Evolutionary conservation across 1,284 basidiomycete species (phyloP), one percentile per base, ranked within the genome.

Genomic region (Butyriboletus appendiculatus): DNA sequence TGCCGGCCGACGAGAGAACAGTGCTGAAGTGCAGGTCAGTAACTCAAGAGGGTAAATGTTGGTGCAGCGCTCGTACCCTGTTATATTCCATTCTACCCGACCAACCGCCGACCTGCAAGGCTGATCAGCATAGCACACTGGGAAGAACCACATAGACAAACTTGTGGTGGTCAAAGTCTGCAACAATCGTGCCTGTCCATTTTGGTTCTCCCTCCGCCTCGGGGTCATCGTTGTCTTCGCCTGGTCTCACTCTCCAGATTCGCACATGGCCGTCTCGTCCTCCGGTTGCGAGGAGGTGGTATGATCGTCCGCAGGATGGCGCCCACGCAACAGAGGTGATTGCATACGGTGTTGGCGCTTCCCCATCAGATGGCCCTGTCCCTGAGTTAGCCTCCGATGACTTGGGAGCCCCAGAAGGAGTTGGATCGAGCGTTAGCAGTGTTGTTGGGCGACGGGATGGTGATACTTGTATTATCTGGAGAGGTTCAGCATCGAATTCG

Each of bases 261-360:
- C 93, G 75, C 7, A 96, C 92, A 39, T 82, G 81, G 0, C 94
- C 93, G 66, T 96, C 94, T 38, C 93, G 78, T 37, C 86, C 80
- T 7, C 94, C 95, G 0, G 93, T 92, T 3, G 95, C 95, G 58
- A 97, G 79, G 43, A 96, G 85, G 65, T 97, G 95, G 71, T 94
- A 96, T 1, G 90, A 91, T 22, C 94, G 81, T 1, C 95, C 95
- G 61, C 92, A 96, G 0, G 88, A 88, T 1, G 95, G 92, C 2
- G 95, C 93, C 94, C 94, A 98, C 5, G 92, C 79, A 40, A 97
- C 81, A 26, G 86, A 85, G 0, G 88, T 90, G 49, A 95, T 81
- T 2, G 93, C 81, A 49, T 76, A 84, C 4, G 79, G 69, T 5
- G 76, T 75, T 5, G 75, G 68, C 12, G 57, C 57, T 37, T 76